phyloP scores from a whole-genome alignment of 768 basidiomycete genomes.

The Russula abietina region DNA sequence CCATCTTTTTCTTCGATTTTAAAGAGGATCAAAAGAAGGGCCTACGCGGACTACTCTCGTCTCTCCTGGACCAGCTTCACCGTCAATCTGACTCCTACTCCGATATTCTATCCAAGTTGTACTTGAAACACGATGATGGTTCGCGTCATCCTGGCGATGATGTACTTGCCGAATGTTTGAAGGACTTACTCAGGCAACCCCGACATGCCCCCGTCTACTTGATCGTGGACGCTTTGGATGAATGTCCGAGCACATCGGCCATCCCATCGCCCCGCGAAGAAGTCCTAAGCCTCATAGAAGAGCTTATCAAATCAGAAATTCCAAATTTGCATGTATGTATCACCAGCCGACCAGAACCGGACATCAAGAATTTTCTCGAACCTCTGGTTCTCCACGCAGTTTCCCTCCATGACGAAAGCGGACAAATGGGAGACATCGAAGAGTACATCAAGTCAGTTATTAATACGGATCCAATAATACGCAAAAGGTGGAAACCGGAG shows the following conservation, averaged over 20 bases:
- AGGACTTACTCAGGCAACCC: not conserved
- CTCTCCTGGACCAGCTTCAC: not conserved
- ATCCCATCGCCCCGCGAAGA: not conserved
- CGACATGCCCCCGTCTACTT: not conserved
- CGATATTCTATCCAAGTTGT: not conserved
- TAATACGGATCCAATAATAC: not conserved
- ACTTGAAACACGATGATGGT: not conserved
- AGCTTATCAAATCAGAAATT: not conserved
- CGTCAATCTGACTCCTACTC: not conserved
- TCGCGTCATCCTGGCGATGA: not conserved
- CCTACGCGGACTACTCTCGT: not conserved
- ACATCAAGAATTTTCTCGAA: not conserved
- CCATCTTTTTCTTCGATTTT: not conserved
- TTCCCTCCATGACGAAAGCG: not conserved
- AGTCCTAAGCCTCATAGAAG: not conserved
- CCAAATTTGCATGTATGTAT: not conserved
- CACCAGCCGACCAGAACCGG: not conserved
- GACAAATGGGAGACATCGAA: not conserved
- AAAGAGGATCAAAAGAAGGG: not conserved
- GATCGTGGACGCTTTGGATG: not conserved
- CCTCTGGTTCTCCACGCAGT: not conserved
- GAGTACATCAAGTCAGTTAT: not conserved
- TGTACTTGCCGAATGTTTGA: not conserved
- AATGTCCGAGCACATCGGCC: not conserved
- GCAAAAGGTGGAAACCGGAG: not conserved